A percentile compares a stretch with the other conserved stretches of the same genome.
These are phyloP conservation scores for Podaxis mareebaensis DNA, from an alignment of 768 basidiomycete species.

Conservation along the genomic window DNA sequence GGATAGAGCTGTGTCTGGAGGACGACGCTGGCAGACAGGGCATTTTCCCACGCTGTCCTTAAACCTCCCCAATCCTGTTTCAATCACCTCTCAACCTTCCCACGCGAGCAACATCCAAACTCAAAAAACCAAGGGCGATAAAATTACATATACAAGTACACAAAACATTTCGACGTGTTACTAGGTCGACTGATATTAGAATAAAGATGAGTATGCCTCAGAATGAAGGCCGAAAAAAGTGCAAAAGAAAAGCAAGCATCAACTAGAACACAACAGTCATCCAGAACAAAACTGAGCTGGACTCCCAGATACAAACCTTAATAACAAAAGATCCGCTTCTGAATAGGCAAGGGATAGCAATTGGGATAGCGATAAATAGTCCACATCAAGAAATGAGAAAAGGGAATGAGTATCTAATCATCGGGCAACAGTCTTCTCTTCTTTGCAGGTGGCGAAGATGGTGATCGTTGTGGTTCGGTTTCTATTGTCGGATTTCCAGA, in stretches of 20 bases:
- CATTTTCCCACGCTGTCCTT: constrained; percentile 14
- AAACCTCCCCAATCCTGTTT: neutral
- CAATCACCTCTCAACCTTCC: constrained; percentile 7
- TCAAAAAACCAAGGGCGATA: neutral
- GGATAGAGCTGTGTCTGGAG: constrained; percentile 16
- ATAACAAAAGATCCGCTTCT: constrained; percentile 18
- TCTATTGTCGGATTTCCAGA: constrained; percentile 11
- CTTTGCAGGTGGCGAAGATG: constrained; percentile 45
- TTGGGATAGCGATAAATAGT: constrained; percentile 12
- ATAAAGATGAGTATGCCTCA: constrained; percentile 5
- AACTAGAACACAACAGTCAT: constrained; percentile 16
- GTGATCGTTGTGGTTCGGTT: neutral
- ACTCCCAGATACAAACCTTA: constrained; percentile 10
- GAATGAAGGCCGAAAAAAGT: neutral
- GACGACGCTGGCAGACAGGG: constrained; percentile 11
- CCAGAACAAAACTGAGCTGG: constrained; percentile 7
- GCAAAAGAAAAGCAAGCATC: constrained; percentile 16
- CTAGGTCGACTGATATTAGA: constrained; percentile 9
- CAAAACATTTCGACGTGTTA: constrained; percentile 8
- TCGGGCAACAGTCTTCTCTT: constrained; percentile 44
- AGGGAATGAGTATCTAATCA: neutral
- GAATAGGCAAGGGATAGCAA: constrained; percentile 18
- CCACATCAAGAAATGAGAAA: constrained; percentile 5
- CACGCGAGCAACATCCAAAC: constrained; percentile 3
- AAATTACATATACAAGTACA: constrained; percentile 17